These are phyloP conservation scores for Russula olivacea DNA, from an alignment of 768 basidiomycete species.

Conservation along the genomic window DNA sequence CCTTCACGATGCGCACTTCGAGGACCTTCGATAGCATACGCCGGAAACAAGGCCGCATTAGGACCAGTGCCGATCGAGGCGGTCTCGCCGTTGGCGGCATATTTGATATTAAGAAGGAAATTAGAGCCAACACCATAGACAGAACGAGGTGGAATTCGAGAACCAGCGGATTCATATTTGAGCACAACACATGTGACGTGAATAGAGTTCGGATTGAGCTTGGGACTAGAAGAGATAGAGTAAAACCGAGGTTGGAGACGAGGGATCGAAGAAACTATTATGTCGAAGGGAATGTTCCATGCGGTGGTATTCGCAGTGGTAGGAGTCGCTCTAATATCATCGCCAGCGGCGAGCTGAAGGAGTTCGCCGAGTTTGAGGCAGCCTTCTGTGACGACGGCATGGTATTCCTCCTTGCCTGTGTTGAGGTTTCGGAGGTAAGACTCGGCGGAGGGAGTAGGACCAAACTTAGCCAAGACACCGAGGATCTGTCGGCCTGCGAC, in stretches of 20 bases:
- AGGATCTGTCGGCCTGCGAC: constrained; percentile 93
- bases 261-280: constrained; percentile 87
- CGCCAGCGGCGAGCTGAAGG: constrained; percentile 83
- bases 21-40: constrained; percentile 87
- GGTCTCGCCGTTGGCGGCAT: constrained; percentile 56
- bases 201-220: constrained; percentile 80
- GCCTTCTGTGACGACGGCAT: constrained; percentile 64
- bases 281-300: constrained; percentile 95
- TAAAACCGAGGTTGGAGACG: constrained; percentile 97
- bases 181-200: constrained; percentile 95
- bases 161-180: constrained; percentile 72
- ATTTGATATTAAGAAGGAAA: constrained; percentile 89
- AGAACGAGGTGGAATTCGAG: constrained; percentile 53
- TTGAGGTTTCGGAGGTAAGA: constrained; percentile 69
- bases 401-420: constrained; percentile 83
- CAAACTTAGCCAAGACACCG: constrained; percentile 79
- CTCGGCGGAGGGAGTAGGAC: constrained; percentile 74
- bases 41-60: constrained; percentile 45
- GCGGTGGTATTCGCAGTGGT: constrained; percentile 68
- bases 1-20: constrained; percentile 74
- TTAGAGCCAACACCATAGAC: constrained; percentile 92
- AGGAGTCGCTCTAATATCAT: constrained; percentile 54
- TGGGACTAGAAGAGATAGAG: constrained; percentile 97
- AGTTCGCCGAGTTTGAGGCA: constrained; percentile 92
- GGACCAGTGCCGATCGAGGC: constrained; percentile 39